phyloP scores from a whole-genome alignment of 2,329 filamentous ascomycete genomes.

The Bipolaris bicolor region DNA sequence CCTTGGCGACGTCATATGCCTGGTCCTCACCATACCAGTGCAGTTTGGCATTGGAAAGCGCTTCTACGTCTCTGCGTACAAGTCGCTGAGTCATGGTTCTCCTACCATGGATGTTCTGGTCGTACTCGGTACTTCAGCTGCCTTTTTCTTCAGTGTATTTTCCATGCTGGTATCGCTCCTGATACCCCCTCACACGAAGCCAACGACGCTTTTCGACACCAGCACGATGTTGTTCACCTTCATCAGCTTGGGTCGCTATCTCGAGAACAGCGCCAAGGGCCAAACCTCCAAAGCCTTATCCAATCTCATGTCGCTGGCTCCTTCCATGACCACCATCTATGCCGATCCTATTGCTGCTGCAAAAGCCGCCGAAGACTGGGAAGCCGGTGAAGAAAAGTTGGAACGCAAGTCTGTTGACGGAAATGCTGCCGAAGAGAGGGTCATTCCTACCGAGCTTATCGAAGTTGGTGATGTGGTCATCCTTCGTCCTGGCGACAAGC shows the following conservation, averaged over 20 bases:
- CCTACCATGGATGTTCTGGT: constrained; percentile 99
- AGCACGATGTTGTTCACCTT: constrained; percentile 99
- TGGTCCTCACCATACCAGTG: constrained; percentile 85
- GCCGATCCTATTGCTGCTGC: constrained; percentile 91
- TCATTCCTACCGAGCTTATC: constrained; percentile 92
- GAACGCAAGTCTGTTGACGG: constrained; percentile 54
- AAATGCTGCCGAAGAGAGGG: constrained; percentile 76
- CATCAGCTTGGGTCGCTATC: constrained; percentile 84
- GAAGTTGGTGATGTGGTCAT: constrained; percentile 94
- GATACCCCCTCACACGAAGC: constrained; percentile 76
- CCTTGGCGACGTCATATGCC: constrained; percentile 84
- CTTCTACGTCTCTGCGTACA: constrained; percentile 93
- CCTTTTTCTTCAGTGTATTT: constrained; percentile 92
- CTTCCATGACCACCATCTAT: constrained; percentile 97
- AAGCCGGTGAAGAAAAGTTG: constrained; percentile 54
- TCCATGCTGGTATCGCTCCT: constrained; percentile 84
- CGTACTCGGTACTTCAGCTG: constrained; percentile 89
- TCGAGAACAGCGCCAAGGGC: constrained; percentile 94
- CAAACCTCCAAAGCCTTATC: constrained; percentile 95
- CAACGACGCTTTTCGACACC: constrained; percentile 92
- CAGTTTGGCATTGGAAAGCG: constrained; percentile 96
- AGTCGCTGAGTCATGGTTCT: constrained; percentile 85
- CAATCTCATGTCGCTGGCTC: constrained; percentile 90
- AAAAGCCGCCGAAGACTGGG: constrained; percentile 85
- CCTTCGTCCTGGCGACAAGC: constrained; percentile 92